phyloP scores from a whole-genome alignment of 305 asterid species.

The Fraxinus xanthoxyloides region DNA sequence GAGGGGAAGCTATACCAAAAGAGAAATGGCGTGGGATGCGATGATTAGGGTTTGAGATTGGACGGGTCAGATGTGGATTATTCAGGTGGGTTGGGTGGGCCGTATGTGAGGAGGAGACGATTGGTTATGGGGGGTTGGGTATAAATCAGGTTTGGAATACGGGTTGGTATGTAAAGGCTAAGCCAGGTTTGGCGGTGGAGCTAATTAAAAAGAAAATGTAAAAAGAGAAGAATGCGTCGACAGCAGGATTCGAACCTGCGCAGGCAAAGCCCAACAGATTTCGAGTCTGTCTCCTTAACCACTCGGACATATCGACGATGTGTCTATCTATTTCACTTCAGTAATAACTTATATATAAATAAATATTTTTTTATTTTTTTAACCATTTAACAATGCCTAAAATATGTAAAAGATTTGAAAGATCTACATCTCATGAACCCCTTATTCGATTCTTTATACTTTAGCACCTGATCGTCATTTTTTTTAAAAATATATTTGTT shows the following conservation, averaged over 20 bases:
- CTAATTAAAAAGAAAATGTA: background rate
- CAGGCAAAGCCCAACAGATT: conserved; percentile 99
- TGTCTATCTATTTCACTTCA: background rate
- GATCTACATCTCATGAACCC: background rate
- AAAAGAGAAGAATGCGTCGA: conserved; percentile 44
- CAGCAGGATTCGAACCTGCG: conserved; percentile 99
- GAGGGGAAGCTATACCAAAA: conserved; percentile 21
- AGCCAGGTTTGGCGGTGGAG: background rate
- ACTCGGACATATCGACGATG: conserved; percentile 93
- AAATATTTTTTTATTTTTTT: no score
- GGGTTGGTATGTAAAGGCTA: background rate
- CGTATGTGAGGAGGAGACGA: background rate
- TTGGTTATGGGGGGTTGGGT: background rate
- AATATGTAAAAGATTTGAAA: background rate
- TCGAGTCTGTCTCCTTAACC: conserved; percentile 99
- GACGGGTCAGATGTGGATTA: background rate
- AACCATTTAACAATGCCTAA: background rate
- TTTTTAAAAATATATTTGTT: no score
- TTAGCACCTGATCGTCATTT: background rate
- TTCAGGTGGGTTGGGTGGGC: background rate
- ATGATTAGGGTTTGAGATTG: conserved; percentile 38
- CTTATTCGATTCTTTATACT: background rate
- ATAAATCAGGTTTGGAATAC: conserved; percentile 13
- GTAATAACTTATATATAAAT: no score
- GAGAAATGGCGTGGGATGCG: conserved; percentile 15